Base-by-base conservation (phyloP, 2,329 filamentous ascomycete genomes). In the Monosporascus ibericus region DNA sequence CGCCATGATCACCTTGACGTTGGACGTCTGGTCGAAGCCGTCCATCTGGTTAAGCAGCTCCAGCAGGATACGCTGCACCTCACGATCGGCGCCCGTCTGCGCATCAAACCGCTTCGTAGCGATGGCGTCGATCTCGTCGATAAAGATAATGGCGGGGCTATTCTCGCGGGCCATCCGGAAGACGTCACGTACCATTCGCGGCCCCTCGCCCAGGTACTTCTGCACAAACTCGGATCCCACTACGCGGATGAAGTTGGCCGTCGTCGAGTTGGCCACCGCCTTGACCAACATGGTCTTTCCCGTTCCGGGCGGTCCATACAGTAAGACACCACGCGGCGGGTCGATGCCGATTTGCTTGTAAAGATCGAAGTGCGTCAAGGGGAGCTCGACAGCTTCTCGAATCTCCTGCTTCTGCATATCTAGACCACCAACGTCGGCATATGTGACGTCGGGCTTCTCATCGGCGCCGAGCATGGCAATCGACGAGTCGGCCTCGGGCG, bases 321-420 rank as follows among this genome's bases (percentile, higher is more conserved):
- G 84, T 54, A 99, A 79, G 44, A 99, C 94, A 77, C 94, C 94
- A 53, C 94, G 90, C 46, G 94, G 94, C 47, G 94, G 94, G 71
- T 99, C 94, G 68, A 99, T 99, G 73, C 94, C 94, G 60, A 99
- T 99, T 75, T 99, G 94, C 75, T 92, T 95, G 81, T 99, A 99
- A 38, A 97, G 86, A 72, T 97, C 92, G 71, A 97, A 97, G 72
- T 97, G 94, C 57, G 92, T 96, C 64, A 99, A 79, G 36, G 94
- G 94, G 59, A 99, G 79, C 78, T 99, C 94, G 50, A 99, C 94
- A 11, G 94, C 94, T 75, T 99, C 94, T 60, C 94, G 84, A 60
- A 99, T 99, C 74, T 99, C 94, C 75, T 99, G 94, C 79, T 99
- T 99, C 76, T 99, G 94, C 94, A 99, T 99, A 66, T 99, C 94